Conservation (phyloP, 192 early-diverging fungal genomes). For the Rhizophagus clarus region DNA sequence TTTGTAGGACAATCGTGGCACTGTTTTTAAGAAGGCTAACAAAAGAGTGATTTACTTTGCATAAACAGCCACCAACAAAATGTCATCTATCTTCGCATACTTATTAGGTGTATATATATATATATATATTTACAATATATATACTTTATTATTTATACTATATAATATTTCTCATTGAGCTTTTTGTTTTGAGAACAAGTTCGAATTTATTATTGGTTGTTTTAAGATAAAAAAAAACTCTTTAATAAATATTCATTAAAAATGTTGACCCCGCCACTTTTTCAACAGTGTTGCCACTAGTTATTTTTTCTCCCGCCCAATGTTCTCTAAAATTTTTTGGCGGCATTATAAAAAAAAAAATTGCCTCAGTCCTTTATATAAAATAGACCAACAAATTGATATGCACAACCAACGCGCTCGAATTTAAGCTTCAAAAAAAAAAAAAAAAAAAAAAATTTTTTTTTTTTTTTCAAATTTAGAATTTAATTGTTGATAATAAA, state of each 20-base stretch:
- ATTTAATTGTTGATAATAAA: background rate
- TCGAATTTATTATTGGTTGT: background rate
- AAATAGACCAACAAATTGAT: background rate
- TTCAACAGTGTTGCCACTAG: background rate
- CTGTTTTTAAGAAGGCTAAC: background rate
- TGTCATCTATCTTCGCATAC: too few relatives aligned
- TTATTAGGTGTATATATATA: too few relatives aligned
- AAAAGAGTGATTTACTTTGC: background rate
- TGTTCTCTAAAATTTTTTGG: background rate
- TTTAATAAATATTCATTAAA: background rate
- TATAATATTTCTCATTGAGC: background rate
- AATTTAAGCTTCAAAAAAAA: background rate
- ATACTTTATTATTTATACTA: background rate
- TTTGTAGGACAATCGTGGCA: background rate
- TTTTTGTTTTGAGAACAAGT: background rate
- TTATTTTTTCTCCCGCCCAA: background rate
- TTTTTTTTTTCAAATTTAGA: background rate
- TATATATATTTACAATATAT: too few relatives aligned
- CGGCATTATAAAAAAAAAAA: background rate
- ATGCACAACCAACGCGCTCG: background rate
- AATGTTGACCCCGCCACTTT: background rate
- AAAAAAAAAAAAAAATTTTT: too few relatives aligned
- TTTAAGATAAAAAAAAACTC: background rate
- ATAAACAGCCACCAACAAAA: too few relatives aligned
- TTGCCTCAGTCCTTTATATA: background rate